A percentile compares a stretch with the other conserved stretches of the same genome.
Evolutionary conservation across 495 filamentous ascomycete genomes (phyloP).

Genomic region (Aspergillus hancockii): DNA sequence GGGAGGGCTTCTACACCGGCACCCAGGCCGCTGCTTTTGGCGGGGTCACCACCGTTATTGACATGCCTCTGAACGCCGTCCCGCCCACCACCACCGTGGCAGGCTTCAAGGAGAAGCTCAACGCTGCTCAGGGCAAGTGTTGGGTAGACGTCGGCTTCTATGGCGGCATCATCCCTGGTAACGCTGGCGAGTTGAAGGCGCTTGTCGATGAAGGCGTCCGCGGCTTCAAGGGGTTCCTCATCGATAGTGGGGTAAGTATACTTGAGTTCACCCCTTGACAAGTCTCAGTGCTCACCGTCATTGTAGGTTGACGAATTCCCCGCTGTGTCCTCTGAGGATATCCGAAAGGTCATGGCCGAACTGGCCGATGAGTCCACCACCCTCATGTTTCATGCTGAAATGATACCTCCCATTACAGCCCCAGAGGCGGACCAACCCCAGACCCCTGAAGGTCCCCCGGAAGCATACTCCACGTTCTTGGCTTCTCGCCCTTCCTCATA

Average conservation of each 20-base stretch:
- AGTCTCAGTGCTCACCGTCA: conserved; percentile 18
- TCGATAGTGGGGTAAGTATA: conserved; percentile 85
- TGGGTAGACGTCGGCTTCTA: conserved; percentile 99
- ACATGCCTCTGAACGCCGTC: conserved; percentile 98
- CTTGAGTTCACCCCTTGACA: conserved; percentile 7
- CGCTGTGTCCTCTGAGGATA: conserved; percentile 76
- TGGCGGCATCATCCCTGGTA: conserved; percentile 91
- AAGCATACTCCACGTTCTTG: conserved; percentile 87
- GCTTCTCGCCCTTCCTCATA: conserved; percentile 86
- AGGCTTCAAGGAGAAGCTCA: conserved; percentile 79
- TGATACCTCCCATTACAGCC: conserved; percentile 84
- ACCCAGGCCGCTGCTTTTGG: conserved; percentile 93
- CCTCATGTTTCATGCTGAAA: conserved; percentile 98
- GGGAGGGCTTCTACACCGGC: conserved; percentile 96
- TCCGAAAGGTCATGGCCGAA: conserved; percentile 74
- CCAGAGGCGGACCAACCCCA: conserved; percentile 69
- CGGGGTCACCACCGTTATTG: conserved; percentile 95
- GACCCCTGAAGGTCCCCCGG: conserved; percentile 72
- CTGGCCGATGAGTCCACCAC: conserved; percentile 79
- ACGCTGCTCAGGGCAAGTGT: conserved; percentile 84
- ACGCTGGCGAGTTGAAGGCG: conserved; percentile 73
- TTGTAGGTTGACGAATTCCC: conserved; percentile 90
- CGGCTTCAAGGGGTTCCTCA: conserved; percentile 97
- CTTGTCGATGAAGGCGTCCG: conserved; percentile 83
- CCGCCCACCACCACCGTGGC: conserved; percentile 90